phyloP scores from a whole-genome alignment of 169 alveolate genomes.

The Plasmodium reichenowi region DNA sequence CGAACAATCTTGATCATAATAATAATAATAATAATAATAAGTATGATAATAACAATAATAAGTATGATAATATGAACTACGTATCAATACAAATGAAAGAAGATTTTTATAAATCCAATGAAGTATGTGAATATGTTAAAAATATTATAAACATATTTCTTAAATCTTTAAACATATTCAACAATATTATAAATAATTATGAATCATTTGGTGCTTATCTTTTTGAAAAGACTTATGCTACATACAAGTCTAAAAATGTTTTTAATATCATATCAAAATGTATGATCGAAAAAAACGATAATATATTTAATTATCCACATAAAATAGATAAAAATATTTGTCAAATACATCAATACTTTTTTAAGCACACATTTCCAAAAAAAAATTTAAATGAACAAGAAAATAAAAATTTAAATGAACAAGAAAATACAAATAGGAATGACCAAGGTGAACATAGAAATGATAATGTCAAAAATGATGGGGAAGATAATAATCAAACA shows the following conservation, averaged over 20 bases:
- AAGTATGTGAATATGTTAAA: slow-evolving; percentile 26
- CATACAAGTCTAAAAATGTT: slow-evolving; percentile 8
- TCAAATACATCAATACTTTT: slow-evolving; percentile 39
- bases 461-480: too few species aligned
- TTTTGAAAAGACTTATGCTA: slow-evolving; percentile 42
- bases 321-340: slow-evolving; percentile 12
- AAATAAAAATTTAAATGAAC: too few species aligned
- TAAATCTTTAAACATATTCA: slow-evolving; percentile 19
- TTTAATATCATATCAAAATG: slow-evolving; percentile 9
- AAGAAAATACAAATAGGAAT: too few species aligned
- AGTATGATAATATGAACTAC: background rate
- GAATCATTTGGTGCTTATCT: slow-evolving; percentile 16
- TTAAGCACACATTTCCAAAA: background rate
- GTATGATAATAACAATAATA: background rate
- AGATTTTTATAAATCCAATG: slow-evolving; percentile 22
- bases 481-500: background rate
- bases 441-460: too few species aligned
- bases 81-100: slow-evolving; percentile 27
- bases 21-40: too few species aligned
- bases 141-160: slow-evolving; percentile 18
- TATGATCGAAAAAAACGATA: slow-evolving; percentile 5
- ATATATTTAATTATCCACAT: slow-evolving; percentile 4
- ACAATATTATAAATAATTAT: slow-evolving; percentile 13
- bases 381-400: background rate
- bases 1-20: background rate